Percentiles rank a stretch among this genome's conserved stretches.
Conservation (phyloP, 192 early-diverging fungal species). For the Coemansia sp. region DNA sequence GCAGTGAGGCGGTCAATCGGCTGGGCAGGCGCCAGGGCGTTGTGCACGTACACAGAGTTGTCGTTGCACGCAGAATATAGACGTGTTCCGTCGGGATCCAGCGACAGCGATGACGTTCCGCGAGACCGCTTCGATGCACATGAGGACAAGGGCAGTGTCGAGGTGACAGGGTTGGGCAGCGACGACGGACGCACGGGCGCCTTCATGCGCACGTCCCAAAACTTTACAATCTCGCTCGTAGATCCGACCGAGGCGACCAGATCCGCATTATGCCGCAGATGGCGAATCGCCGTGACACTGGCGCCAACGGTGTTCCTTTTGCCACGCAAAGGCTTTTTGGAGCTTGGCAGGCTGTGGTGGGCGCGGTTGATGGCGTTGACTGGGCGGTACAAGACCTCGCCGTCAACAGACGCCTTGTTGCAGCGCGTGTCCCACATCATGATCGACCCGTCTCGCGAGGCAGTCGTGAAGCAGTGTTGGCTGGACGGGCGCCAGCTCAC, state of each 20-base stretch:
- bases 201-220: constrained; percentile 76
- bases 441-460: constrained; percentile 69
- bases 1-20: constrained; percentile 58
- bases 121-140: constrained; percentile 24
- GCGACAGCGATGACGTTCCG: constrained; percentile 65
- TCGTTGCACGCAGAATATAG: constrained; percentile 73
- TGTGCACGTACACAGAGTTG: constrained; percentile 69
- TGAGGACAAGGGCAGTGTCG: constrained; percentile 40
- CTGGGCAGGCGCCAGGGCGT: constrained; percentile 46
- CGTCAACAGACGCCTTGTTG: constrained; percentile 22
- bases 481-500: constrained; percentile 60
- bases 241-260: constrained; percentile 32
- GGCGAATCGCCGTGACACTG: constrained; percentile 30
- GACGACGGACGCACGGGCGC: constrained; percentile 37
- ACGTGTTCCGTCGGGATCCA: constrained; percentile 61
- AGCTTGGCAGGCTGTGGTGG: constrained; percentile 23
- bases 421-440: constrained; percentile 77
- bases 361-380: constrained; percentile 29
- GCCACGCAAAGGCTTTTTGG: constrained; percentile 9
- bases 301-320: constrained; percentile 10
- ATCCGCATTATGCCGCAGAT: constrained; percentile 20
- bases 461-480: constrained; percentile 65
- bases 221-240: constrained; percentile 62
- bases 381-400: constrained; percentile 25
- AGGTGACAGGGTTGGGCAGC: constrained; percentile 38